A percentile compares a stretch with the other conserved stretches of the same genome.
Conservation (phyloP, 1,284 basidiomycete species). For the Boletus smithii region DNA sequence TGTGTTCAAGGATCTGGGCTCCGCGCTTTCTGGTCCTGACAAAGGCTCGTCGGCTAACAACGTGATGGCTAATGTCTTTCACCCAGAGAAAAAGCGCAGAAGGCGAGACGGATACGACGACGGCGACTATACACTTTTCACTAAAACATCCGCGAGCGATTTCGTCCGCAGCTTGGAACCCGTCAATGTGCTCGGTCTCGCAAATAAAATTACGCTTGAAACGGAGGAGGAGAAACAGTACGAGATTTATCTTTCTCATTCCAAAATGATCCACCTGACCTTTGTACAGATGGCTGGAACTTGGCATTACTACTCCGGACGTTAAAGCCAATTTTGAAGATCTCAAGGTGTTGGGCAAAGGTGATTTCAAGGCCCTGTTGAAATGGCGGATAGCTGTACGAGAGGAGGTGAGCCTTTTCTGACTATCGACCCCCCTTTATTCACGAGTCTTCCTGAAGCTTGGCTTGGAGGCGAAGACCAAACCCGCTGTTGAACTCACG, state of each 20-base stretch:
- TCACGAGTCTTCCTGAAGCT: conserved; percentile 43
- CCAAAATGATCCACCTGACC: conserved; percentile 4
- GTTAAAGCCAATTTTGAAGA: conserved; percentile 84
- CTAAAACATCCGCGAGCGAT: conserved; percentile 66
- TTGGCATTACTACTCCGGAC: conserved; percentile 76
- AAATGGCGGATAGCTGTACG: conserved; percentile 88
- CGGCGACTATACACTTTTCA: conserved; percentile 90
- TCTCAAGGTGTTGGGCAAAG: conserved; percentile 95
- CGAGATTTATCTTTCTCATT: conserved; percentile 23
- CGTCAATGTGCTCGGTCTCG: conserved; percentile 76
- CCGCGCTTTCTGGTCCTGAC: conserved; percentile 47
- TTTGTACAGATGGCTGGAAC: conserved; percentile 60
- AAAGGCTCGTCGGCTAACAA: conserved; percentile 56
- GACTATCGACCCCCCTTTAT: conserved; percentile 1
- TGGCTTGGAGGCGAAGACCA: conserved; percentile 79
- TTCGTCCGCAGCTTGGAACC: conserved; percentile 77
- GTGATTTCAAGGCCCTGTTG: conserved; percentile 91
- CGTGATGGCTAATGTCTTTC: conserved; percentile 86
- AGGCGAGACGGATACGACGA: conserved; percentile 96
- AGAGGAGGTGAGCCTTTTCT: conserved; percentile 59
- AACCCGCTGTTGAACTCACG: conserved; percentile 66
- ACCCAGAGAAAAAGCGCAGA: conserved; percentile 94
- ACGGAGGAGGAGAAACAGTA: conserved; percentile 84
- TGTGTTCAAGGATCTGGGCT: conserved; percentile 90
- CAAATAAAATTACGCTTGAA: conserved; percentile 82